phyloP scores from a whole-genome alignment of 768 basidiomycete species.

The Pisolithus sp. region DNA sequence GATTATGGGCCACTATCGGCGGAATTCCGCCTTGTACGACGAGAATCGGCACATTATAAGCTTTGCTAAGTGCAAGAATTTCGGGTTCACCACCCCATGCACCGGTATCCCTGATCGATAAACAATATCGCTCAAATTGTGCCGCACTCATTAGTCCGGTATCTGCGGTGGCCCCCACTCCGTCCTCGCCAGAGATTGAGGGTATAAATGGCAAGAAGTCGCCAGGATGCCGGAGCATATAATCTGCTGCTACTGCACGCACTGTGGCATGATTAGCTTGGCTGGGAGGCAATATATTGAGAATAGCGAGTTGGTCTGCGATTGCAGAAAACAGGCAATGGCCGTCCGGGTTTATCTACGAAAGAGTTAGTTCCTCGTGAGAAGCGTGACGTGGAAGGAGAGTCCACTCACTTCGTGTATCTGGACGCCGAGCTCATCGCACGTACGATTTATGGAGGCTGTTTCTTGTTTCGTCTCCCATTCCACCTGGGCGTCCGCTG shows the following conservation, averaged over 20 bases:
- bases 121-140: constrained; percentile 72
- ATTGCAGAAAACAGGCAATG: constrained; percentile 95
- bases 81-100: constrained; percentile 98
- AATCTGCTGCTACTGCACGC: constrained; percentile 68
- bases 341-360: constrained; percentile 89
- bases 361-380: neutral
- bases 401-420: constrained; percentile 52
- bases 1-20: constrained; percentile 77
- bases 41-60: constrained; percentile 80
- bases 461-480: constrained; percentile 66
- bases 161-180: constrained; percentile 47
- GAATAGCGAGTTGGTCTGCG: constrained; percentile 82
- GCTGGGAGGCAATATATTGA: constrained; percentile 54
- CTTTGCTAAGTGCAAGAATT: constrained; percentile 80
- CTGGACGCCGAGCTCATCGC: constrained; percentile 58
- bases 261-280: constrained; percentile 55
- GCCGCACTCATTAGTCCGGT: constrained; percentile 64
- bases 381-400: neutral
- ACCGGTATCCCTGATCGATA: constrained; percentile 71
- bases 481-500: constrained; percentile 52
- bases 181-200: constrained; percentile 64
- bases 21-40: constrained; percentile 83
- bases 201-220: constrained; percentile 94
- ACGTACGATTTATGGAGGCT: constrained; percentile 53
- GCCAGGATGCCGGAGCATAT: constrained; percentile 75